Percentiles rank a stretch among this genome's conserved stretches.
phyloP scores from a whole-genome alignment of 2,329 filamentous ascomycete species.

The Dothistroma pini region DNA sequence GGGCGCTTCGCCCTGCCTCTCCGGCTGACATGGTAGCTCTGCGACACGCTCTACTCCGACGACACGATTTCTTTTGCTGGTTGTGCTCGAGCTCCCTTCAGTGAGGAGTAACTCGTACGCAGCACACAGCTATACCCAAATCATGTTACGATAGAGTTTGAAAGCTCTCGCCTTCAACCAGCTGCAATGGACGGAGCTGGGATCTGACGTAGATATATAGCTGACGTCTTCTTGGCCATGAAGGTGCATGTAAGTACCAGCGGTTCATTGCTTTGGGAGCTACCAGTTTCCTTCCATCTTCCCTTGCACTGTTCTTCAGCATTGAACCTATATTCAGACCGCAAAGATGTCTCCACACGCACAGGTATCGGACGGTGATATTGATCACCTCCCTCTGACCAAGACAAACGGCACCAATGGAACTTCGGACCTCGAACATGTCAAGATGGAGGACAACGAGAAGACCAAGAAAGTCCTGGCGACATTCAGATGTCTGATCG shows the following conservation, averaged over 20 bases:
- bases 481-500: constrained; percentile 60
- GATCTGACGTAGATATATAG: constrained; percentile 20
- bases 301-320: background rate
- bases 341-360: constrained; percentile 27
- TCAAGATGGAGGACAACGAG: constrained; percentile 29
- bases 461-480: constrained; percentile 51
- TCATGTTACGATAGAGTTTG: constrained; percentile 20
- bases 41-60: constrained; percentile 8
- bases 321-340: background rate
- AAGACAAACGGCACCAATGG: constrained; percentile 25
- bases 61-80: constrained; percentile 4
- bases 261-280: constrained; percentile 2
- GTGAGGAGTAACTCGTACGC: constrained; percentile 1
- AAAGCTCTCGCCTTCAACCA: constrained; percentile 8
- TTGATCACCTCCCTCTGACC: constrained; percentile 25
- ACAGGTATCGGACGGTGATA: constrained; percentile 21
- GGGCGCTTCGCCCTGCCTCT: constrained; percentile 17
- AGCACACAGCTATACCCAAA: constrained; percentile 7
- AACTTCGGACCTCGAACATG: constrained; percentile 20
- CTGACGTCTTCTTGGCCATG: background rate
- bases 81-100: background rate
- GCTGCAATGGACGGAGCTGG: background rate
- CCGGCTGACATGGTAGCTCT: constrained; percentile 6
- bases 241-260: background rate
- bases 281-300: background rate